Evolutionary conservation across 225 moss, liverwort and hornwort species (phyloP), one percentile per base, ranked within the genome.

Genomic region (Marchantia paleacea): DNA sequence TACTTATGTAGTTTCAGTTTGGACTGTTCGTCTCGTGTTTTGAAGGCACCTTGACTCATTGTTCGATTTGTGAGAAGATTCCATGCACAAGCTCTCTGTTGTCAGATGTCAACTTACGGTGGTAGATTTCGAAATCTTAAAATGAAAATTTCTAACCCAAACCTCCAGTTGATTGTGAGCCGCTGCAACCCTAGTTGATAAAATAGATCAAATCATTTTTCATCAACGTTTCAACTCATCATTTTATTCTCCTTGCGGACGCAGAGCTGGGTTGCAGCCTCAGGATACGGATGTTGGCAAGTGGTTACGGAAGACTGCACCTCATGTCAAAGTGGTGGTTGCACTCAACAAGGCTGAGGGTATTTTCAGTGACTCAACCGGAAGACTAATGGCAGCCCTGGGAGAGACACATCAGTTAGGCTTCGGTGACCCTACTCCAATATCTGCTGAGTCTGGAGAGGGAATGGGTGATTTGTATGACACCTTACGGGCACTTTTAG

Each of bases 391-490:
- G 85, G 92, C 99, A 75, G 91, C 89, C 29, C 80, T 99, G 54
- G 99, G 93, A 12, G 97, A 99, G 87, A 93, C 94, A 13, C 79
- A 99, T 75, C 82, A 88, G 64, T 80, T 99, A 73, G 97, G 94
- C 65, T 99, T 99, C 80, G 99, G 95, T 60, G 86, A 92, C 66
- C 95, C 99, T 18, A 87, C 94, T 86, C 92, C 95, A 76, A 85
- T 99, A 77, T 99, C 99, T 68, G 95, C 99, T 26, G 93, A 99
- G 83, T 88, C 99, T 81, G 99, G 99, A 82, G 93, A 95, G 86
- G 99, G 99, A 25, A 83, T 95, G 81, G 87, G 90, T 82, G 95
- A 99, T 80, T 81, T 95, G 63, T 99, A 88, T 61, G 89, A 90
- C 39, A 89, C 85, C 25, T 79, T 94, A 30, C 89, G 85, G 70